Base-by-base conservation (phyloP, 208 protist species). In the Leishmania major region DNA sequence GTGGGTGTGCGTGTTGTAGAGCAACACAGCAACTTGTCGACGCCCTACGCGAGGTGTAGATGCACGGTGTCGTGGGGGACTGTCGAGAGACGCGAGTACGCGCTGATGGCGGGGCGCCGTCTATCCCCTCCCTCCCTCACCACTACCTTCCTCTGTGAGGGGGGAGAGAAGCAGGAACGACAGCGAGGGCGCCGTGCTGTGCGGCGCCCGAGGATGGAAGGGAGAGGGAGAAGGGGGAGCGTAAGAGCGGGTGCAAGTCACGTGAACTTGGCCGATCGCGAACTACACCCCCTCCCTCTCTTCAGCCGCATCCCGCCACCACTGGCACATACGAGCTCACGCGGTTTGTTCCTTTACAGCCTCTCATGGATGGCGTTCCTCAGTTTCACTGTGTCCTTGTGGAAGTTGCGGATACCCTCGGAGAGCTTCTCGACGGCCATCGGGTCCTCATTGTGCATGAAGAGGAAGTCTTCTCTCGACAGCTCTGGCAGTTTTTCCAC, bases 341-440 rank as follows among this genome's bases (percentile, higher is more conserved):
- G 57, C 25, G 60, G 0, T 31, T 22, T 5, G 5, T 40, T 13
- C n/a, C 1, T 37, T 71, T 89, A 94, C 81, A 96, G 59, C 74
- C 89, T 90, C 78, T 87, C 84, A 51, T 72, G 75, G 55, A 99
- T 96, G 60, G 90, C 87, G 13, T 77, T 66, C 84, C 96, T 93
- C 8, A 99, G 92, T 89, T 98, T 99, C 75, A 92, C 70, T 13
- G 93, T 93, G 86, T 99, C 99, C 70, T 88, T 91, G 64, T 94
- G 87, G 91, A 99, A 99, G 82, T 97, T 97, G 76, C 98, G 89
- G 82, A 99, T 99, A 75, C 99, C 99, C 83, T 99, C 98, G 43
- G 96, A 78, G 37, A 99, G 95, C 91, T 99, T 99, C 77, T 99
- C 97, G n/a, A 98, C 97, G 45, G 98, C 99, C 98, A 99, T 99